Conservation (phyloP, 148 eudicot species). For the Amaranthus hypochondriacus region DNA sequence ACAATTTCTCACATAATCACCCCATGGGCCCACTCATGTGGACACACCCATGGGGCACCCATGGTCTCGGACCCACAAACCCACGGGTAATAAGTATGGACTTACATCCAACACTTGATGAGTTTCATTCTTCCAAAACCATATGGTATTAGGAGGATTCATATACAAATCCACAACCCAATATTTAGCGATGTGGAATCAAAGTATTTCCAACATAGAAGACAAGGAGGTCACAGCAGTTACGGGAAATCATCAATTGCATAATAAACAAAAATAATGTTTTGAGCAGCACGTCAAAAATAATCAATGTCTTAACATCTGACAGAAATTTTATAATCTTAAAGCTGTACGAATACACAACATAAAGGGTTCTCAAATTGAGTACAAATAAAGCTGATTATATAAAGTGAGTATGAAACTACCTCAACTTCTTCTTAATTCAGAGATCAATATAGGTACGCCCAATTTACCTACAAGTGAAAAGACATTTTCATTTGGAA, state of each 20-base stretch:
- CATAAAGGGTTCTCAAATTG: slow-evolving; percentile 6
- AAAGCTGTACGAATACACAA: slow-evolving; percentile 6
- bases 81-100: too few relatives aligned
- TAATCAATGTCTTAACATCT: not conserved
- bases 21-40: too few relatives aligned
- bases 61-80: too few relatives aligned
- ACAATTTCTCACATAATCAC: too few relatives aligned
- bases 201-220: too few relatives aligned
- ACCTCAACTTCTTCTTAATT: slow-evolving; percentile 92
- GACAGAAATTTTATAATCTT: not conserved
- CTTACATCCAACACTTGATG: too few relatives aligned
- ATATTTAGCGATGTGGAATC: too few relatives aligned
- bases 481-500: slow-evolving; percentile 76
- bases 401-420: slow-evolving; percentile 62
- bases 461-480: slow-evolving; percentile 93
- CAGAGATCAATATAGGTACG: slow-evolving; percentile 90
- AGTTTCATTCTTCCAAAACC: too few relatives aligned
- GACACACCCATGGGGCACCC: too few relatives aligned
- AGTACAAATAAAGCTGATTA: slow-evolving; percentile 20
- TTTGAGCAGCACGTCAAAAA: not conserved
- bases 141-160: too few relatives aligned
- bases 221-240: too few relatives aligned
- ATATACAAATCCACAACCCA: too few relatives aligned
- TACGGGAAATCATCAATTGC: not conserved
- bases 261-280: not conserved